Percentiles rank a stretch among this genome's conserved stretches.
Evolutionary conservation across 108 stramenopile genomes (phyloP).

Genomic region (Stephanodiscus minutulus): DNA sequence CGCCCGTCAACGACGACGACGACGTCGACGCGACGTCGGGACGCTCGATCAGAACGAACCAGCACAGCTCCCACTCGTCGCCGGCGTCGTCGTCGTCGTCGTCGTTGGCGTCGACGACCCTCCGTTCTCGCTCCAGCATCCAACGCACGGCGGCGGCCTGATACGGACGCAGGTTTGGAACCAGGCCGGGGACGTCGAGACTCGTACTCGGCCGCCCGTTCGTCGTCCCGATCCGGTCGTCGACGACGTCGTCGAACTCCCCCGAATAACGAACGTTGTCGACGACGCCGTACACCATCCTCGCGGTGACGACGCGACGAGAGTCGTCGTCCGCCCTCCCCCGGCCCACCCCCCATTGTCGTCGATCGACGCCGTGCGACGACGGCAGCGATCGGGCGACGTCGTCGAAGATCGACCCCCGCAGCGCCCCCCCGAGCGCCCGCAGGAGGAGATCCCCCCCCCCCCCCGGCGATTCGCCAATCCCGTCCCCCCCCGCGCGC

Average conservation of each 20-base stretch:
- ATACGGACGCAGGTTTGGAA: constrained; percentile 70
- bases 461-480: too few species aligned
- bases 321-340: background rate
- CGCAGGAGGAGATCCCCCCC: background rate
- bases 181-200: constrained; percentile 50
- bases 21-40: background rate
- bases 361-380: background rate
- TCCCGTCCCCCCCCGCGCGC: background rate
- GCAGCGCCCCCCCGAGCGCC: constrained; percentile 17
- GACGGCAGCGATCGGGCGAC: constrained; percentile 12
- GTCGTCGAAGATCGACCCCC: constrained; percentile 32
- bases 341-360: background rate
- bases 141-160: constrained; percentile 71
- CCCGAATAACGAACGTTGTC: constrained; percentile 44
- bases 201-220: background rate
- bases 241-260: constrained; percentile 2
- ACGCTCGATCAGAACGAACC: constrained; percentile 42
- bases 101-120: constrained; percentile 1
- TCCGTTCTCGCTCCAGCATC: constrained; percentile 69
- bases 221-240: background rate
- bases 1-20: too few species aligned
- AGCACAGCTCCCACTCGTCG: constrained; percentile 63
- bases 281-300: constrained; percentile 53
- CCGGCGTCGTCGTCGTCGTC: too few species aligned
- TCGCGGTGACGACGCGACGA: constrained; percentile 37